Percentiles rank a stretch among this genome's conserved stretches.
Evolutionary conservation across 768 basidiomycete genomes (phyloP).

Genomic region (Gloeophyllum trabeum): DNA sequence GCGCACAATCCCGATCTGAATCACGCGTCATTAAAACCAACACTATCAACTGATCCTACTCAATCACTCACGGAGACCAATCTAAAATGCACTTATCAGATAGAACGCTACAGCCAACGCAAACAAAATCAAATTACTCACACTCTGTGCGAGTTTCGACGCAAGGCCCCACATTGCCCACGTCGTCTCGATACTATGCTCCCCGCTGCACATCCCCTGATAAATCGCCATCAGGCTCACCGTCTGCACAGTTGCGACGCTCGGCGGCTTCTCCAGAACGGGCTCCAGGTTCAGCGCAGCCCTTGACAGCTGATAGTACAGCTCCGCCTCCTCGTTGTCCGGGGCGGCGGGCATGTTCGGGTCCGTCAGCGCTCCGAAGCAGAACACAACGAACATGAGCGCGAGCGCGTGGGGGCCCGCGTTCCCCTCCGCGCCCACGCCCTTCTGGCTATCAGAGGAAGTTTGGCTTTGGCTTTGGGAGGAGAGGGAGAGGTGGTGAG

Average conservation of each 20-base stretch:
- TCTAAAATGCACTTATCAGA: conserved; percentile 28
- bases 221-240: conserved; percentile 61
- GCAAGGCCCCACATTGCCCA: conserved; percentile 59
- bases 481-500: conserved; percentile 5
- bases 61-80: conserved; percentile 49
- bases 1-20: conserved; percentile 62
- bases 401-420: conserved; percentile 49
- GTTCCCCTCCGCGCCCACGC: neutral
- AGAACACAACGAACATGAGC: conserved; percentile 49
- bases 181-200: conserved; percentile 60
- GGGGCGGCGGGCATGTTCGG: conserved; percentile 24
- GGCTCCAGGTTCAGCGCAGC: conserved; percentile 58
- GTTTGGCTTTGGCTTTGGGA: neutral
- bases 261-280: conserved; percentile 58
- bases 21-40: neutral
- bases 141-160: conserved; percentile 58
- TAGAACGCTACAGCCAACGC: no score
- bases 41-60: neutral
- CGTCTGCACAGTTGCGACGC: conserved; percentile 60
- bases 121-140: conserved; percentile 27
- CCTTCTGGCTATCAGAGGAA: no score
- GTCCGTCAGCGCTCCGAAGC: conserved; percentile 52
- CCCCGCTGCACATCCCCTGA: conserved; percentile 53
- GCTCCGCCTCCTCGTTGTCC: conserved; percentile 15
- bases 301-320: conserved; percentile 49